Conservation (phyloP, 2,329 filamentous ascomycete species). For the Cryoendolithus antarcticus region DNA sequence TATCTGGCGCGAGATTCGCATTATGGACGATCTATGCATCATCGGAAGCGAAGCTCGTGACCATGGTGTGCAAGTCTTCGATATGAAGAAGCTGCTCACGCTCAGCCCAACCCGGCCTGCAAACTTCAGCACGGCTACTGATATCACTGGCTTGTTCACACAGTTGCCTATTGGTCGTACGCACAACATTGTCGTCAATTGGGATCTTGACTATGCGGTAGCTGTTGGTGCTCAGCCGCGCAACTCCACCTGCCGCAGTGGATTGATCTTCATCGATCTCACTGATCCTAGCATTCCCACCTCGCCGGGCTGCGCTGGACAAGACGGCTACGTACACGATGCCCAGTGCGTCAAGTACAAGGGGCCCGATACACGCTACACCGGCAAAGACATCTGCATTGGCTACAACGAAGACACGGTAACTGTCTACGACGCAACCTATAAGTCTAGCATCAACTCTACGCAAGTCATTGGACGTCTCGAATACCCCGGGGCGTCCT, state of each 20-base stretch:
- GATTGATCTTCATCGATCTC: slow-evolving; percentile 49
- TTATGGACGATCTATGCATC: slow-evolving; percentile 29
- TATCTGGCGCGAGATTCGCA: slow-evolving; percentile 27
- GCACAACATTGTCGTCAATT: slow-evolving; percentile 42
- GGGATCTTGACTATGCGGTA: slow-evolving; percentile 32
- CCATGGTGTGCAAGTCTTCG: slow-evolving; percentile 41
- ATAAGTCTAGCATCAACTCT: slow-evolving; percentile 27
- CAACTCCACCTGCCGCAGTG: slow-evolving; percentile 37
- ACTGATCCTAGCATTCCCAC: slow-evolving; percentile 41
- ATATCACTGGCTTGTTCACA: slow-evolving; percentile 29
- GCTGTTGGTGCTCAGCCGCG: slow-evolving; percentile 34
- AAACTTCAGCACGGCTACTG: slow-evolving; percentile 27
- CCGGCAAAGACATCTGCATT: slow-evolving; percentile 43
- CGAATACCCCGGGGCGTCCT: slow-evolving; percentile 44
- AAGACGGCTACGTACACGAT: slow-evolving; percentile 50
- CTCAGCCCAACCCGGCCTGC: slow-evolving; percentile 25
- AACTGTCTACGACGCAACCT: slow-evolving; percentile 41
- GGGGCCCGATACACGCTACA: slow-evolving; percentile 38
- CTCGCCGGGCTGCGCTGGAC: slow-evolving; percentile 40
- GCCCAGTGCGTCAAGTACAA: slow-evolving; percentile 47
- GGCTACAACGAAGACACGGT: slow-evolving; percentile 43
- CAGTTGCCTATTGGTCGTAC: slow-evolving; percentile 32
- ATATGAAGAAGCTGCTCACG: slow-evolving; percentile 29
- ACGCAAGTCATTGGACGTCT: slow-evolving; percentile 40
- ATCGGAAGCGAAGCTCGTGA: slow-evolving; percentile 31